phyloP scores from a whole-genome alignment of 169 alveolate genomes.

The Plasmodium coatneyi region DNA sequence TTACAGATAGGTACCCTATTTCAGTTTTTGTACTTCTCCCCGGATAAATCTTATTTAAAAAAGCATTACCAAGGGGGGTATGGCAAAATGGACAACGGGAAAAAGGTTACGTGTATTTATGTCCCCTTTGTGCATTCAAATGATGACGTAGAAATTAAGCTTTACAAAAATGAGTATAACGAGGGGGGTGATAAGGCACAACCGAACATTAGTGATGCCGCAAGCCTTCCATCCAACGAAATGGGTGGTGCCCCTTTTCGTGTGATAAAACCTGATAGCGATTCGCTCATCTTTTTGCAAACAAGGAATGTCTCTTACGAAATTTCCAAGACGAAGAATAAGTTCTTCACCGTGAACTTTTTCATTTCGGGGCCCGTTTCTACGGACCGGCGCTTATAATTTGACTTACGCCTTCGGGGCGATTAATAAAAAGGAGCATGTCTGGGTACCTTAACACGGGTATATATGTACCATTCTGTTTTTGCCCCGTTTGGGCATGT shows the following conservation, averaged over 20 bases:
- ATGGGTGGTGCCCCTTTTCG: slow-evolving; percentile 2
- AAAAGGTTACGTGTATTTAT: slow-evolving; percentile 59
- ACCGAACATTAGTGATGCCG: not conserved
- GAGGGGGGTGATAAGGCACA: not conserved
- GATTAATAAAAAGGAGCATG: not conserved
- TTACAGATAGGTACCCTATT: slow-evolving; percentile 70
- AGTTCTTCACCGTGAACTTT: slow-evolving; percentile 50
- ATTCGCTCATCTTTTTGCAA: slow-evolving; percentile 74
- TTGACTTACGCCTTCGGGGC: not conserved
- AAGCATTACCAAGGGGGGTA: slow-evolving; percentile 73
- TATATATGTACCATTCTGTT: not conserved
- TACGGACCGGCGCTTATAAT: slow-evolving; percentile 38
- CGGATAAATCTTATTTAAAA: slow-evolving; percentile 70
- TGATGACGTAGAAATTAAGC: slow-evolving; percentile 37
- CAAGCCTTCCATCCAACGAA: not conserved
- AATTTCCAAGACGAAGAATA: slow-evolving; percentile 40
- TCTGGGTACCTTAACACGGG: not conserved
- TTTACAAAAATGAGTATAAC: slow-evolving; percentile 28
- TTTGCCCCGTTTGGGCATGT: not conserved
- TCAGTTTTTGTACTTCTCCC: slow-evolving; percentile 68
- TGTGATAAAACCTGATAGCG: slow-evolving; percentile 61
- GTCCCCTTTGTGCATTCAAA: slow-evolving; percentile 39
- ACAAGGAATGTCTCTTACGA: slow-evolving; percentile 72
- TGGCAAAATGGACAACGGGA: slow-evolving; percentile 58
- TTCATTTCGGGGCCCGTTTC: slow-evolving; percentile 68